Base-by-base conservation (phyloP, 768 basidiomycete genomes). In the Suillus bovinus region DNA sequence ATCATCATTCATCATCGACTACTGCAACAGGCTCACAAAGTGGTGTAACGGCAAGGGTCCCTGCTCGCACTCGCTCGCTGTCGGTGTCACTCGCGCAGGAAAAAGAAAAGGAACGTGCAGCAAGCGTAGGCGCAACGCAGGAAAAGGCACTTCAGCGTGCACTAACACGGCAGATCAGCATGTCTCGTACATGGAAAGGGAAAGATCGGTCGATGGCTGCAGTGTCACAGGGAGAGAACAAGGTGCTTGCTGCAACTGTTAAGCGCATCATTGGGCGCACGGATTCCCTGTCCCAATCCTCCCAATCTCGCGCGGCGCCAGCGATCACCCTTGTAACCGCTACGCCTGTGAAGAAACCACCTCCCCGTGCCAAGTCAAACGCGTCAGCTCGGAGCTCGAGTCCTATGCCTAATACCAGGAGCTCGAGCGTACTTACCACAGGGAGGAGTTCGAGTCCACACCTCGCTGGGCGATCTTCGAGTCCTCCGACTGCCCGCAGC, bases 11-110 rank as follows among this genome's bases (percentile, higher is more conserved):
- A n/a, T 58, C 68, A 16, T 68, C 71, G 29, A 58, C 66, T 42
- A 24, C 66, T 11, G 34, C 38, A 27, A 8, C 61, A 27, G 58
- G 39, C 24, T 11, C 29, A 46, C 44, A 22, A 46, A 22, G 11
- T 13, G 22, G 44, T 29, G 39, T 64, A 13, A 62, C 67, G 1
- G 60, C 70, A 7, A 70, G 77, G 14, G 63, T 69, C 16, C 81
- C 81, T 17, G 72, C 81, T 1, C 83, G 86, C 22, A 84, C 86
- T 0, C 83, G 85, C 9, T 87, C 87, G 9, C 76, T 91, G 22
- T 91, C 90, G 1, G 71, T 89, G n/a, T 85, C 89, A 1, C 80
- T 92, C 6, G 86, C 86, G 10, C 84, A 86, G 64, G 89, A 91
- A 66, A 81, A 81, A 9, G 77, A 75, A 38, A 69, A 73, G 20